A percentile compares a stretch with the other conserved stretches of the same genome.
phyloP scores from a whole-genome alignment of 2,329 filamentous ascomycete genomes.

The Ilyonectria destructans region DNA sequence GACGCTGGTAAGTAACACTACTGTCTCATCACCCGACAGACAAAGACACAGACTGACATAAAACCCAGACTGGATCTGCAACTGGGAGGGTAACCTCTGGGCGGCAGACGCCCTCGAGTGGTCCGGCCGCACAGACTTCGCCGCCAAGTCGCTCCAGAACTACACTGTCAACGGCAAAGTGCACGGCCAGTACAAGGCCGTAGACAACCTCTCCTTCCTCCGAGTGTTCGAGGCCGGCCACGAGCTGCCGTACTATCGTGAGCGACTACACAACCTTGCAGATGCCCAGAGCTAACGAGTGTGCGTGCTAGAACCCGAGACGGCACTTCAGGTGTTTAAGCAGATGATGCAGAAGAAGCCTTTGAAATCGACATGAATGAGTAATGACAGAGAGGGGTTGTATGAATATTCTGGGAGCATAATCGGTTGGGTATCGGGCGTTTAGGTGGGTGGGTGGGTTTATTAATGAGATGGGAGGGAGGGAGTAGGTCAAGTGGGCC shows the following conservation, averaged over 20 bases:
- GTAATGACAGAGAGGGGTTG: neutral
- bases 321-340: conserved; percentile 48
- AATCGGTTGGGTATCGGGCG: neutral
- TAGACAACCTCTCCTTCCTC: conserved; percentile 71
- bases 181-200: conserved; percentile 66
- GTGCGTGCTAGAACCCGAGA: conserved; percentile 44
- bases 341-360: conserved; percentile 47
- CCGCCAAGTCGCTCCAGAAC: conserved; percentile 45
- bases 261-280: conserved; percentile 16
- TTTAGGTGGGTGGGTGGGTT: neutral
- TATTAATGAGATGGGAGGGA: neutral
- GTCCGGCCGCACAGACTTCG: conserved; percentile 59
- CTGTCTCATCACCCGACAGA: neutral
- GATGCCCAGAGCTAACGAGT: neutral
- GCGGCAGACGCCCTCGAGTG: conserved; percentile 65
- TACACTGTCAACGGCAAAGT: conserved; percentile 67
- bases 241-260: conserved; percentile 65
- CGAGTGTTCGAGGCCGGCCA: conserved; percentile 74
- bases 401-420: neutral
- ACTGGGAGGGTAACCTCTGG: conserved; percentile 68
- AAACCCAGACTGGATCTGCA: conserved; percentile 69
- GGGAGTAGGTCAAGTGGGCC: neutral
- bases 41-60: conserved; percentile 25
- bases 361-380: conserved; percentile 37
- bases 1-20: conserved; percentile 59